Base-by-base conservation (phyloP, 2,329 filamentous ascomycete genomes). In the Xylogone sp. region DNA sequence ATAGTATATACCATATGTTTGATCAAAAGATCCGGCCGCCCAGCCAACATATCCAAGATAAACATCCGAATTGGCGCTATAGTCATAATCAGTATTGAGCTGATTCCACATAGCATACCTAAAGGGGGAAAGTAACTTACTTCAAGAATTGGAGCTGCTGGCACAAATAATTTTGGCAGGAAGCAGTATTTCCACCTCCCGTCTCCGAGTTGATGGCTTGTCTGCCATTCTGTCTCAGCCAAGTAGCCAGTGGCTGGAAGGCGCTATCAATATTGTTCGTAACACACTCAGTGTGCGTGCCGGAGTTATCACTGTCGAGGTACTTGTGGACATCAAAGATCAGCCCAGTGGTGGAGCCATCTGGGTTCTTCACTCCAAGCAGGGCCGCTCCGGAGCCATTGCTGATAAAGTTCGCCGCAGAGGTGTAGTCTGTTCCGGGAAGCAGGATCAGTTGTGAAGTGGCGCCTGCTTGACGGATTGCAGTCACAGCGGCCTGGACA, bases 381-480 rank as follows among this genome's bases (percentile, higher is more conserved):
- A 87, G 68, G 3, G 75, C 75, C 1, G 73, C 75, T 0, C 74
- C 79, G 12, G 75, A 77, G 2, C 77, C 77, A 39, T 69, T 73
- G 2, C 69, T 70, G 20, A 80, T 68, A 47, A 81, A 73, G 2
- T 69, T 69, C 39, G 68, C 72, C 2, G 77, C 78, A 48, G 71
- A 75, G 7, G 79, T 75, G 62, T 77, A 87, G 59, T 80, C 78
- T 34, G 75, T 83, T 2, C 84, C 84, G 0, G 85, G 80, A 1
- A 87, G 75, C 12, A 88, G 72, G 57, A 88, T 51, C 61, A 81
- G 76, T 56, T 88, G 81, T 19, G 69, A 69, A 1, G 71, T 76
- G n/a, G 84, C 83, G n/a, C 84, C 84, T 2, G 81, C 77, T 42
- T 75, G 66, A 43, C 85, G 79, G 59, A 89, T 87, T 3, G 82